Evolutionary conservation across 306 rosid genomes (phyloP).

Genomic region (Sechiopsis laciniata): DNA sequence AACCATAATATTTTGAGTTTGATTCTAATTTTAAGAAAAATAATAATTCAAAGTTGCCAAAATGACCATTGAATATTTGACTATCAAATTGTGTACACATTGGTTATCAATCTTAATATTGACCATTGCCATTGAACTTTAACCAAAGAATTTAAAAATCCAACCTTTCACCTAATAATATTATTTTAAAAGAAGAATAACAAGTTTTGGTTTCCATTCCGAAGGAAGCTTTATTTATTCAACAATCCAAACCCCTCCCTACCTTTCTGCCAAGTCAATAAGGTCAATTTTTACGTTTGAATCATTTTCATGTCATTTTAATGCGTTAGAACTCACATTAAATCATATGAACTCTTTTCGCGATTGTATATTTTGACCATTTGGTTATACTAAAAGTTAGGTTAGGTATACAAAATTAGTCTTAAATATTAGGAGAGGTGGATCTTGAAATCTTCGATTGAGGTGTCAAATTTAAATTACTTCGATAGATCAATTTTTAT

Average conservation of each 20-base stretch:
- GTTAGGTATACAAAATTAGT: too few relatives aligned
- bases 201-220: neutral
- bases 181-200: neutral
- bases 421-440: too few relatives aligned
- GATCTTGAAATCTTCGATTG: too few relatives aligned
- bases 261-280: neutral
- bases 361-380: neutral
- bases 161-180: neutral
- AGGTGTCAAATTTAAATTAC: too few relatives aligned
- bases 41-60: neutral
- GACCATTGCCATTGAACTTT: neutral
- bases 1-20: neutral
- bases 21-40: neutral
- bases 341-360: neutral
- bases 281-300: neutral
- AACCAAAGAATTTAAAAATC: neutral
- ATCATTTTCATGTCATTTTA: neutral
- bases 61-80: conserved; percentile 12
- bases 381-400: too few relatives aligned
- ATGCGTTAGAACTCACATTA: neutral
- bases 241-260: neutral
- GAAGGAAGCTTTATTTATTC: neutral
- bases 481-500: too few relatives aligned
- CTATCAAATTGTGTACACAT: neutral
- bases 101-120: neutral